Base-by-base conservation (phyloP, 83 land plant species). In the Diphasiastrum complanatum region DNA sequence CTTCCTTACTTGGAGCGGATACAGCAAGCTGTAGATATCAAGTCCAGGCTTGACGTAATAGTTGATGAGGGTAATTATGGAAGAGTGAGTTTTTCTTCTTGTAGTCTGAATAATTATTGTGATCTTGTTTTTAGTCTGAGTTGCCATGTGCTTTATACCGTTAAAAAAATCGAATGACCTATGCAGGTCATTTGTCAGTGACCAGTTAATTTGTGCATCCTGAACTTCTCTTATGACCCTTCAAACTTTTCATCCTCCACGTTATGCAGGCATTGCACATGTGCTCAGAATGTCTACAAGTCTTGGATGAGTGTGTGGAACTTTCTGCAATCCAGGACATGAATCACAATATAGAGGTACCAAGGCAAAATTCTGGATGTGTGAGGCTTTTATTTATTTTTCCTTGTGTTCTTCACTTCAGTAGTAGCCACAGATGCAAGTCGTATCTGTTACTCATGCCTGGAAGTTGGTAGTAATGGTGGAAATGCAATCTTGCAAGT, bases 261-360 rank as follows among this genome's bases (percentile, higher is more conserved):
- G 24, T 31, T 37, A 3, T 52, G 2, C 61, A 78, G 92, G 92
- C 88, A 69, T 83, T 87, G 70, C 85, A 81, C 61, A 78, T 77
- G 25, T 74, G 86, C 12, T 77, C 92, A 46, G 92, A 87, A 70
- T 83, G 81, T 68, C 67, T 87, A 66, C 92, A 87, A 59, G 53
- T 84, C 18, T 59, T 87, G 63, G 92, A 87, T 43, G 82, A 70
- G 47, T 76, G 70, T 41, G 76, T 88, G 51, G 75, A 78, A 36
- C 83, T 87, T 29, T 61, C 83, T 18, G 88, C 75, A 11, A 58
- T 79, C 19, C 74, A 79, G 66, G 88, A 87, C 64, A 83, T 87
- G 88, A 77, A 78, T 63, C 81, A 66, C 68, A 80, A 83, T 36
- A 81, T 84, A 24, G 92, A 87, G 92, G 92, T 84, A 29, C 16